phyloP scores from a whole-genome alignment of 2,329 filamentous ascomycete species.

The Trichoderma cornu-damae region DNA sequence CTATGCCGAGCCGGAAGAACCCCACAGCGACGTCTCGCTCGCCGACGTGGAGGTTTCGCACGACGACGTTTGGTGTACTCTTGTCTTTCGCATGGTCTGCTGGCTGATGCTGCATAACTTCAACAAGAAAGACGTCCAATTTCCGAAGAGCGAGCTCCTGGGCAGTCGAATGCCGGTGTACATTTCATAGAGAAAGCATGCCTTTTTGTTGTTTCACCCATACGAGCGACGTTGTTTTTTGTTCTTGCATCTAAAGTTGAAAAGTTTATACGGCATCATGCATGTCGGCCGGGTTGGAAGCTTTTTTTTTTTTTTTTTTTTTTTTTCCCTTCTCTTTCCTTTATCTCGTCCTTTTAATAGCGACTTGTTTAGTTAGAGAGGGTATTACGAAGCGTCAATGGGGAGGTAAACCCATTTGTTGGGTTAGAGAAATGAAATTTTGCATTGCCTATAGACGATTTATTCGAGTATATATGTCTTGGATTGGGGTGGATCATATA shows the following conservation, averaged over 20 bases:
- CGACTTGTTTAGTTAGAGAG: no score
- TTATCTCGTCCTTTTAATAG: no score
- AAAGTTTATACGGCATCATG: not conserved
- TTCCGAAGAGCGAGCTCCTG: slow-evolving; percentile 48
- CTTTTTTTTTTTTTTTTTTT: not conserved
- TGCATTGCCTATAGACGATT: not conserved
- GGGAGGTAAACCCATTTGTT: not conserved
- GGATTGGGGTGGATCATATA: not conserved
- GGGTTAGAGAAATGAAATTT: not conserved
- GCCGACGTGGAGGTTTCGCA: slow-evolving; percentile 28
- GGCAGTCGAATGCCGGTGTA: slow-evolving; percentile 54
- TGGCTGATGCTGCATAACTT: slow-evolving; percentile 56
- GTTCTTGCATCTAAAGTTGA: no score
- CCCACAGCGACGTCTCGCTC: slow-evolving; percentile 18
- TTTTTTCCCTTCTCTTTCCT: not conserved
- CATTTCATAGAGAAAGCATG: slow-evolving; percentile 35
- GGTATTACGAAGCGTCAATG: no score
- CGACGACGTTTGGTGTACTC: slow-evolving; percentile 48
- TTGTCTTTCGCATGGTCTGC: slow-evolving; percentile 54
- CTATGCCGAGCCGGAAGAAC: not conserved
- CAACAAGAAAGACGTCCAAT: slow-evolving; percentile 48
- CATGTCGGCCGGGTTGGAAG: not conserved
- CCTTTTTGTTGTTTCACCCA: not conserved
- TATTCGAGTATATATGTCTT: not conserved
- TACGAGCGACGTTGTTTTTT: not conserved